Percentiles rank a stretch among this genome's conserved stretches.
phyloP scores from a whole-genome alignment of 2,329 filamentous ascomycete genomes.

The Botryotinia calthae region DNA sequence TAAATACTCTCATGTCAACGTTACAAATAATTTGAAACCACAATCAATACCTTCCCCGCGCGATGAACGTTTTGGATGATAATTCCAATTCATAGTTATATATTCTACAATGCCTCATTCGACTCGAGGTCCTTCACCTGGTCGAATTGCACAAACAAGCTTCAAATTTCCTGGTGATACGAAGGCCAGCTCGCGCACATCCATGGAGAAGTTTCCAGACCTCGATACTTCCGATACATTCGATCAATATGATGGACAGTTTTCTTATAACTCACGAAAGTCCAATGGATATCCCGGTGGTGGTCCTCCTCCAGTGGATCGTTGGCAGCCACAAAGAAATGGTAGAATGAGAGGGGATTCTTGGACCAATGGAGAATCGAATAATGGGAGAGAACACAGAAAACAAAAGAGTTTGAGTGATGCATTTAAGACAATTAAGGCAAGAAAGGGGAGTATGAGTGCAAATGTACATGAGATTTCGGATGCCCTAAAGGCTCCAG shows the following conservation, averaged over 20 bases:
- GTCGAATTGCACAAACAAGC: constrained; percentile 33
- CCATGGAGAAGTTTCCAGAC: constrained; percentile 59
- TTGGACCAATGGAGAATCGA: constrained; percentile 31
- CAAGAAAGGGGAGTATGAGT: constrained; percentile 78
- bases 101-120: constrained; percentile 43
- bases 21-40: constrained; percentile 23
- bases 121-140: constrained; percentile 42
- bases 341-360: constrained; percentile 37
- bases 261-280: constrained; percentile 24
- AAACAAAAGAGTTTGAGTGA: constrained; percentile 86
- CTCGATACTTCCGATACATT: constrained; percentile 42
- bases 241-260: constrained; percentile 25
- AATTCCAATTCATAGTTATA: constrained; percentile 6
- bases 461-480: constrained; percentile 93
- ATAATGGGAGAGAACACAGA: constrained; percentile 48
- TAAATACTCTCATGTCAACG: constrained; percentile 20
- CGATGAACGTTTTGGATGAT: constrained; percentile 11
- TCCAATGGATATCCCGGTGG: constrained; percentile 36
- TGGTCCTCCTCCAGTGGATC: constrained; percentile 44
- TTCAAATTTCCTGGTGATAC: constrained; percentile 36
- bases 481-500: constrained; percentile 82
- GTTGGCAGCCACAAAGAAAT: constrained; percentile 61
- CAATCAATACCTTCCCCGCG: constrained; percentile 14
- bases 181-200: constrained; percentile 31
- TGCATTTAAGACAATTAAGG: constrained; percentile 79